Percentiles rank a stretch among this genome's conserved stretches.
Evolutionary conservation across 257 asterid species (phyloP).

Genomic region (Lycium ferocissimum): DNA sequence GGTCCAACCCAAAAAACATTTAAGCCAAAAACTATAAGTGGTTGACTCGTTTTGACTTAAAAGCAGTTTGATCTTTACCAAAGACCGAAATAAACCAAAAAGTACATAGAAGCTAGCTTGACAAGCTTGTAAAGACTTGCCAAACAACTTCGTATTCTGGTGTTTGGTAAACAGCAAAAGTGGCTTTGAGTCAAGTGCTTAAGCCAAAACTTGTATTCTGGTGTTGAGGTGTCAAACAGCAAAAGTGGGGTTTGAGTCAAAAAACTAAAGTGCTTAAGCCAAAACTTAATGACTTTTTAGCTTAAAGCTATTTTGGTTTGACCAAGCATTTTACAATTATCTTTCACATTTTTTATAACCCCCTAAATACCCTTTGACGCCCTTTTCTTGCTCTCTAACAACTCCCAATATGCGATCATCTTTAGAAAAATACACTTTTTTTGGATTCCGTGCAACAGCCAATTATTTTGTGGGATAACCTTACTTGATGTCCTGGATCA

Average conservation of each 20-base stretch:
- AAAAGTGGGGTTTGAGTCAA: neutral
- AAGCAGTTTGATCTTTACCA: neutral
- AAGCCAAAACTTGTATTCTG: neutral
- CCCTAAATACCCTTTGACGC: neutral
- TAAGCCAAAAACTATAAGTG: neutral
- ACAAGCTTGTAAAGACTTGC: neutral
- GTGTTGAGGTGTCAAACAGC: too few species aligned
- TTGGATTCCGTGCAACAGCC: neutral
- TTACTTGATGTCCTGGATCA: neutral
- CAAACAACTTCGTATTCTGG: neutral
- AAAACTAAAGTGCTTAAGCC: neutral
- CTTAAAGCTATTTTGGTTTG: neutral
- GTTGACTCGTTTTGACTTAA: neutral
- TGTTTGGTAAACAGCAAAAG: too few species aligned
- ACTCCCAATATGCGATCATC: neutral
- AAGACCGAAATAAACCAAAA: neutral
- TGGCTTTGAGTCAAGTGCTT: neutral
- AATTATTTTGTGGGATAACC: neutral
- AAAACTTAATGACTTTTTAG: neutral
- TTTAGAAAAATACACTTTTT: neutral
- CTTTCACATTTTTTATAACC: neutral
- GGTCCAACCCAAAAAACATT: neutral
- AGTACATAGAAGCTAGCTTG: neutral
- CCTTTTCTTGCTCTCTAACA: neutral
- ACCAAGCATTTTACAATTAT: neutral